Conservation (phyloP, 163 green algal species). For the Coccomyxa subellipsoidea region DNA sequence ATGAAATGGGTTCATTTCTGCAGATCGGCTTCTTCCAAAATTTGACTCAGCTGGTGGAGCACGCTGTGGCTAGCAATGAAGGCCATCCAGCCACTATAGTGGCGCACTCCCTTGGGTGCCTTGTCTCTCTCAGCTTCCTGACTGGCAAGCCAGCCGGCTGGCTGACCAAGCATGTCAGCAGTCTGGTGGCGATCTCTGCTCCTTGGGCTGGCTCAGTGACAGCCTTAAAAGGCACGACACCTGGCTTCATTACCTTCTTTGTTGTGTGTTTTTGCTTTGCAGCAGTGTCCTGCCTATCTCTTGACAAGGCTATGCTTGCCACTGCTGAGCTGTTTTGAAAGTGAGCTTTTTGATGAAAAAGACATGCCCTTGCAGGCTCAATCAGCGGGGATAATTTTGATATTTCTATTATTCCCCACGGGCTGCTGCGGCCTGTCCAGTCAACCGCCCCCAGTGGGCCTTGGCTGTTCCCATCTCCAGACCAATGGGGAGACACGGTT, state of each 20-base stretch:
- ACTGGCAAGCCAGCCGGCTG: constrained; percentile 15
- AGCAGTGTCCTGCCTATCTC: too few species aligned
- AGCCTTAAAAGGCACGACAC: constrained; percentile 31
- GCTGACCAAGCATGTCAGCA: constrained; percentile 24
- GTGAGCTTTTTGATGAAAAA: not conserved
- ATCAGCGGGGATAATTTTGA: constrained; percentile 39
- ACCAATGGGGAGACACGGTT: constrained; percentile 26
- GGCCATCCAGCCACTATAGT: constrained; percentile 30
- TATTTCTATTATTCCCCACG: constrained; percentile 30
- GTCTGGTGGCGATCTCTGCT: constrained; percentile 30
- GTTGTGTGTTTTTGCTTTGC: too few species aligned
- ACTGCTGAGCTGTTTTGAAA: too few species aligned
- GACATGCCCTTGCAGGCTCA: constrained; percentile 14
- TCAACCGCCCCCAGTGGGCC: constrained; percentile 30
- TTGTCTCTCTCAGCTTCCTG: constrained; percentile 41
- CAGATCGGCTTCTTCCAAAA: constrained; percentile 35
- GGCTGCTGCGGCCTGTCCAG: constrained; percentile 38
- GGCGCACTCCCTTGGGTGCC: constrained; percentile 38
- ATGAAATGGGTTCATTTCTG: too few species aligned
- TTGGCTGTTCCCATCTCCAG: constrained; percentile 38
- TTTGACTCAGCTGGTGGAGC: constrained; percentile 34
- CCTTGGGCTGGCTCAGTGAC: constrained; percentile 35
- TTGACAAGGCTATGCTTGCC: too few species aligned
- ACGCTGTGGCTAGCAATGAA: constrained; percentile 28
- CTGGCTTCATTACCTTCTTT: too few species aligned